These are phyloP conservation scores for Litsea cubeba DNA, from an alignment of 164 flowering plant genomes.

Conservation along the genomic window DNA sequence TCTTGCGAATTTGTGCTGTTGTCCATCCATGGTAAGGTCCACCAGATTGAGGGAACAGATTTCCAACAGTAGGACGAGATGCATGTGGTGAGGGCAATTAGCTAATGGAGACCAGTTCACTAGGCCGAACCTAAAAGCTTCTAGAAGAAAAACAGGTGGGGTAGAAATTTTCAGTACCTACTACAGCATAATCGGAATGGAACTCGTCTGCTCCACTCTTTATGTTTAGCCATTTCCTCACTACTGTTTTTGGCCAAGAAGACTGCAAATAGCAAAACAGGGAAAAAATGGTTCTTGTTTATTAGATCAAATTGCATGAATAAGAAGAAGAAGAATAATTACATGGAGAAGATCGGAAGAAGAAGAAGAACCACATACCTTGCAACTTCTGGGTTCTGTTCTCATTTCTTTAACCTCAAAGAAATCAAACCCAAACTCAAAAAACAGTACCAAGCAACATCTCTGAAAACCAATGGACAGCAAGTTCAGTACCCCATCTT, in stretches of 20 bases:
- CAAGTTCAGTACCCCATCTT: not conserved
- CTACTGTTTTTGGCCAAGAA: slow-evolving; percentile 61
- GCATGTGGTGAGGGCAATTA: not conserved
- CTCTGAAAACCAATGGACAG: not conserved
- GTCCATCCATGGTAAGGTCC: not conserved
- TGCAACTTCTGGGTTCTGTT: slow-evolving; percentile 25
- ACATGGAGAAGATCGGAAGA: not conserved
- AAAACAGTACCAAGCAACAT: not conserved
- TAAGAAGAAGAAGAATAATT: not conserved
- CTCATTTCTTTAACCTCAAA: slow-evolving; percentile 24
- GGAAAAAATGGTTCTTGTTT: not conserved
- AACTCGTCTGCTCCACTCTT: slow-evolving; percentile 48
- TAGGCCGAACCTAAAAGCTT: not conserved
- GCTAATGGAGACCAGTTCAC: no score
- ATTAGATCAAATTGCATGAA: not conserved
- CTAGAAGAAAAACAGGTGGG: not conserved
- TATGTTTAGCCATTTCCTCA: slow-evolving; percentile 64
- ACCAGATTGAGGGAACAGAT: not conserved
- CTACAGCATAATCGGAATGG: slow-evolving; percentile 41
- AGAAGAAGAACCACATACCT: slow-evolving; percentile 22
- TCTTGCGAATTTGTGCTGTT: no score
- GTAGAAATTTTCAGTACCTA: slow-evolving; percentile 18
- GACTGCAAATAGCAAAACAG: slow-evolving; percentile 19
- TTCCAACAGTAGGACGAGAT: not conserved
- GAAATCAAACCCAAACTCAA: not conserved